A percentile compares a stretch with the other conserved stretches of the same genome.
phyloP scores from a whole-genome alignment of 768 basidiomycete species.

The Pleurotus tuber-regium region DNA sequence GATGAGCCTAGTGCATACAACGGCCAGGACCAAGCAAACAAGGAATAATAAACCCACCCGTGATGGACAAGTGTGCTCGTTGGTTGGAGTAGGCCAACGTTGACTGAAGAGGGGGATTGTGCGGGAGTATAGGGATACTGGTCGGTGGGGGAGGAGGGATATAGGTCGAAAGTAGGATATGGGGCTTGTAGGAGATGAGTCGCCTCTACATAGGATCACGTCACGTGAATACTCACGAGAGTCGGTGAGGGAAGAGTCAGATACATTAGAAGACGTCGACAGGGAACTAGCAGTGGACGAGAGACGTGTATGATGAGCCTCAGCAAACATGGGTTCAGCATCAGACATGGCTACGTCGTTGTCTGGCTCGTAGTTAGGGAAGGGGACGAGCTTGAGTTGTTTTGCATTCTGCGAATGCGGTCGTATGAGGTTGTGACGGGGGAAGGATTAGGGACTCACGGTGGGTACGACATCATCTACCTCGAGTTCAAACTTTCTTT shows the following conservation, averaged over 20 bases:
- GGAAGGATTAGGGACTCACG: slow-evolving; percentile 32
- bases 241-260: slow-evolving; percentile 41
- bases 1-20: slow-evolving; percentile 9
- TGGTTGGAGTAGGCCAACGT: slow-evolving; percentile 70
- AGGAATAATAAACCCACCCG: slow-evolving; percentile 57
- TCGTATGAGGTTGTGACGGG: slow-evolving; percentile 18
- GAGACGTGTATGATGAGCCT: slow-evolving; percentile 55
- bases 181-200: slow-evolving; percentile 27
- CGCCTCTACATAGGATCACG: slow-evolving; percentile 1
- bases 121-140: slow-evolving; percentile 20
- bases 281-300: slow-evolving; percentile 60
- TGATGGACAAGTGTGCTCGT: slow-evolving; percentile 60
- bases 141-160: slow-evolving; percentile 46
- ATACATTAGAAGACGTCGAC: slow-evolving; percentile 42
- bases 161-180: slow-evolving; percentile 64
- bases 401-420: slow-evolving; percentile 47
- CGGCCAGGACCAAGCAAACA: slow-evolving; percentile 8
- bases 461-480: slow-evolving; percentile 48
- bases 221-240: slow-evolving; percentile 41
- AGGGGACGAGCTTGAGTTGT: slow-evolving; percentile 73
- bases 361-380: slow-evolving; percentile 64
- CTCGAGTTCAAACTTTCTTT: slow-evolving; percentile 71
- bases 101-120: slow-evolving; percentile 38
- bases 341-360: slow-evolving; percentile 73
- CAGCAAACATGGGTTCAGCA: slow-evolving; percentile 48